These are phyloP conservation scores for Wallacemonas rigidus DNA, from an alignment of 208 protist species.

Conservation along the genomic window DNA sequence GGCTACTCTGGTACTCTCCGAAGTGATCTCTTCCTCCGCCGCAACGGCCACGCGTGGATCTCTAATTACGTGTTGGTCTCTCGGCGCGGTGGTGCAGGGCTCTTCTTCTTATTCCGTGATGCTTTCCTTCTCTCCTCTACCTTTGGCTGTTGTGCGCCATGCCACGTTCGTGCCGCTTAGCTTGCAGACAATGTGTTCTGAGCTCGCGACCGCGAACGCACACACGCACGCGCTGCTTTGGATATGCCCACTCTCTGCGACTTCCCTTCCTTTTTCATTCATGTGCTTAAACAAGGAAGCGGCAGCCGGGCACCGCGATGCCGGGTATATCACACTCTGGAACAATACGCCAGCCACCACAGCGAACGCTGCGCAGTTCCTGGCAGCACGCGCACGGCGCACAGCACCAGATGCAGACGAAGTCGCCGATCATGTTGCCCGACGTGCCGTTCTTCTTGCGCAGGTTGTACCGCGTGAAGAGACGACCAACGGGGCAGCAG, in stretches of 20 bases:
- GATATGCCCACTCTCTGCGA: not conserved
- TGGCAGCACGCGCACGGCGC: slow-evolving; percentile 74
- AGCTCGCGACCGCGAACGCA: no score
- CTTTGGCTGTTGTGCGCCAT: no score
- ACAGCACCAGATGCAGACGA: slow-evolving; percentile 67
- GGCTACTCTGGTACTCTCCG: no score
- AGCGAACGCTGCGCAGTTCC: slow-evolving; percentile 65
- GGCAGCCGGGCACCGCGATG: slow-evolving; percentile 50
- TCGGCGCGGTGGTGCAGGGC: no score
- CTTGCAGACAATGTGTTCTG: no score
- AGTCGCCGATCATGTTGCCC: slow-evolving; percentile 84
- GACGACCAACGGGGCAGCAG: slow-evolving; percentile 56
- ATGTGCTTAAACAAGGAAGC: slow-evolving; percentile 46
- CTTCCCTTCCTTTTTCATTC: not conserved
- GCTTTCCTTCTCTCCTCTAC: no score
- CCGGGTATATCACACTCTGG: slow-evolving; percentile 44
- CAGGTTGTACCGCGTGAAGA: slow-evolving; percentile 87
- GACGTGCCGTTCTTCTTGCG: slow-evolving; percentile 67
- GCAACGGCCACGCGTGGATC: no score
- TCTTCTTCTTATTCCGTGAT: no score
- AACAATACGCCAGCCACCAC: slow-evolving; percentile 59
- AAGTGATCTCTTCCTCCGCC: no score
- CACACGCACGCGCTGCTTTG: not conserved
- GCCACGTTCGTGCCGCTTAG: no score
- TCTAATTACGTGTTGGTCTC: no score